phyloP scores from a whole-genome alignment of 75 land plant species.

The Cupressus sempervirens region DNA sequence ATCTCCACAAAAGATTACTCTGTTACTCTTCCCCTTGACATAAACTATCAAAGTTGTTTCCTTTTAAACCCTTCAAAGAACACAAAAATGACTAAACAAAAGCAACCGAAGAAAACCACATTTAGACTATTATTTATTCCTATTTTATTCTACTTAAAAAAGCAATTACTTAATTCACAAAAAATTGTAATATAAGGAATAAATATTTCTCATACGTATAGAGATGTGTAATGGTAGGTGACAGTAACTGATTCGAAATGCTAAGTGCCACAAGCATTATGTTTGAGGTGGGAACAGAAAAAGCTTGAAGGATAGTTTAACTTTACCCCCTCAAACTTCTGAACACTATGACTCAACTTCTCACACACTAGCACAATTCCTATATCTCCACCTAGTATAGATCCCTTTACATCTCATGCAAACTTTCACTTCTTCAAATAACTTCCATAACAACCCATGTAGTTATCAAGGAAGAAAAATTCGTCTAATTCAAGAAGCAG shows the following conservation, averaged over 20 bases:
- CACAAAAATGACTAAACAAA: too few relatives aligned
- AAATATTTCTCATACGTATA: too few relatives aligned
- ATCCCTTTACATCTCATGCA: background rate
- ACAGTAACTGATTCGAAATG: background rate
- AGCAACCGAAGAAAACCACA: too few relatives aligned
- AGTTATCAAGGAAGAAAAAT: background rate
- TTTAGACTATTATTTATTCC: too few relatives aligned
- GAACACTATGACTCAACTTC: background rate
- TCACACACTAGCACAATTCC: background rate
- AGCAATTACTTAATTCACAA: too few relatives aligned
- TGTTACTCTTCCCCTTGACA: too few relatives aligned
- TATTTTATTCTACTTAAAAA: too few relatives aligned
- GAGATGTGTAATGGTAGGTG: background rate
- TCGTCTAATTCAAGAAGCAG: background rate
- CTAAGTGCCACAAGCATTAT: background rate
- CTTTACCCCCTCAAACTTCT: background rate
- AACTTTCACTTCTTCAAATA: background rate
- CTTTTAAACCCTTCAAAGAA: too few relatives aligned
- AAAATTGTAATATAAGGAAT: too few relatives aligned
- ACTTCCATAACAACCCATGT: background rate
- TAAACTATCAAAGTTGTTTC: too few relatives aligned
- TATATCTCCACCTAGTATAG: background rate
- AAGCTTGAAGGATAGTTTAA: background rate
- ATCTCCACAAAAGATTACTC: too few relatives aligned
- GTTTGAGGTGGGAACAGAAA: background rate